Evolutionary conservation across 148 eudicot genomes (phyloP), one percentile per base, ranked within the genome.

Genomic region (Diospyros kaki): DNA sequence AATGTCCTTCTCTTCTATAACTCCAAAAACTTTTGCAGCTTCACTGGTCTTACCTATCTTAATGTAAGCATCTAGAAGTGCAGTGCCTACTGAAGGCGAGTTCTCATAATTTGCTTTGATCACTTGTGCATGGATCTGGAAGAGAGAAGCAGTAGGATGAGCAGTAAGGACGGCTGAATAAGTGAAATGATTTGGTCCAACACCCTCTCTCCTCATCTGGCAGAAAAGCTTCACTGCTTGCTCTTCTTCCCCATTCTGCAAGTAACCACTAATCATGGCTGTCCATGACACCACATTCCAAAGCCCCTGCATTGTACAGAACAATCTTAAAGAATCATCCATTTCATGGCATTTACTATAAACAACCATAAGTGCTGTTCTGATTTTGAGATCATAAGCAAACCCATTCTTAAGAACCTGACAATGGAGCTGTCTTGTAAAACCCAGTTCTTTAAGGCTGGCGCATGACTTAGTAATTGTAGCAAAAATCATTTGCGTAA

Each of bases 221-320:
- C 78, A 80, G 77, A 88, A 94, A 58, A 92, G 78, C 51, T 78
- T 70, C 52, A 81, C 83, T 66, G 97, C 96, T 74, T 87, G 78
- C 76, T 76, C 84, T 43, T 67, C 81, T 58, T 68, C 38, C 11
- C 84, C 87, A 83, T 89, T 94, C 75, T 90, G 94, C 79, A 92
- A 79, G 78, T 85, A 90, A 58, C 98, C 98, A 28, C 88, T 85
- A 65, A 94, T 92, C 84, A 94, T 89, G 50, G 98, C 97, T 44
- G 98, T 94, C 97, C 96, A 92, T 2, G 97, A 85, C 50, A 94
- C 92, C 78, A 94, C 97, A 75, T 85, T 89, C 51, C 86, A 91
- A 76, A 71, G 75, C 53, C 76, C 78, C 56, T 64, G 73, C 87
- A 88, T 85, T 6, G 81, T 78, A 39, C 73, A 69, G 74, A 94